A percentile compares a stretch with the other conserved stretches of the same genome.
These are phyloP conservation scores for Puccinia hordei DNA, from an alignment of 1,284 basidiomycete species.

Conservation along the genomic window DNA sequence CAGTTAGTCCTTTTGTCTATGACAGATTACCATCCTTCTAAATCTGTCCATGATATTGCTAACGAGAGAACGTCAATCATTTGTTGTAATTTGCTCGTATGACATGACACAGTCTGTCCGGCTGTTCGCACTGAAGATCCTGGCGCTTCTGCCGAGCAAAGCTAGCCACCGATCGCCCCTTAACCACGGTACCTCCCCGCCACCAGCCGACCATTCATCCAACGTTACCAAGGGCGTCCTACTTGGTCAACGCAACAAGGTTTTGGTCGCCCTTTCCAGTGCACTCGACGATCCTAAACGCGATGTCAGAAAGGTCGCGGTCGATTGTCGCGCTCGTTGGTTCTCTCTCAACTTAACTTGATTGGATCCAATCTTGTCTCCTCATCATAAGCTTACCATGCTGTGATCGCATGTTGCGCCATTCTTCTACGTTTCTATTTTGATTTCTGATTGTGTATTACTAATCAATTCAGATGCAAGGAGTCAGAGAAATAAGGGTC, in stretches of 20 bases:
- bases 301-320: conserved; percentile 78
- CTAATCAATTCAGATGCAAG: too few species aligned
- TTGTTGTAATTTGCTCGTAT: neutral
- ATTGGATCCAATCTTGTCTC: neutral
- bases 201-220: neutral
- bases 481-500: too few species aligned
- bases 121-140: conserved; percentile 20
- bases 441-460: too few species aligned
- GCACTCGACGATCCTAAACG: conserved; percentile 82
- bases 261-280: conserved; percentile 73
- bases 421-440: too few species aligned
- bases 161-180: neutral
- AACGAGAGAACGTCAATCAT: neutral
- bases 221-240: conserved; percentile 2
- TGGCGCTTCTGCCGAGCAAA: conserved; percentile 21
- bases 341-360: conserved; percentile 52
- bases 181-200: neutral
- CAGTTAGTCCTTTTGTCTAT: neutral
- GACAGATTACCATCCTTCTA: neutral
- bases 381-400: too few species aligned
- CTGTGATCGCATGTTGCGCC: too few species aligned
- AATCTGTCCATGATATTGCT: too few species aligned
- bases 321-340: conserved; percentile 71
- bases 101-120: neutral
- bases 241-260: conserved; percentile 67